Base-by-base conservation (phyloP, 106 monocot species). In the Gastrodia elata region DNA sequence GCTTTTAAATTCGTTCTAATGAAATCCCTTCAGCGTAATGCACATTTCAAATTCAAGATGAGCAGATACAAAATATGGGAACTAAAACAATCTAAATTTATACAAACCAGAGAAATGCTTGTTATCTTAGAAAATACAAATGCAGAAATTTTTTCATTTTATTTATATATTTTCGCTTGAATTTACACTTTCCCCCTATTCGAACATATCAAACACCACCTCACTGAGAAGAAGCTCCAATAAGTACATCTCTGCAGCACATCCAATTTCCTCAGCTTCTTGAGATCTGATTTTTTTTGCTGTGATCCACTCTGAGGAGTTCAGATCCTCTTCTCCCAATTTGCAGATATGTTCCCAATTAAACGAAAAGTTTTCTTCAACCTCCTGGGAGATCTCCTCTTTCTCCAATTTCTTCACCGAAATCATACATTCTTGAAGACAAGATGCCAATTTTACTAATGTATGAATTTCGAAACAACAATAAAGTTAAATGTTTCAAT, bases 221-320 rank as follows among this genome's bases (percentile, higher is more conserved):
- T 92, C 88, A 6, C 18, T 25, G 25, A 88, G 64, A 72, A 92
- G 86, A 24, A 68, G 35, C 20, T 82, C 82, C 32, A 89, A 73
- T 30, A 89, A 71, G 38, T 77, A 38, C 22, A 71, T 26, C 16
- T 65, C 84, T 14, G 86, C 35, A 8, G 26, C 68, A 22, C 39
- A 38, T 13, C 68, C 78, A 56, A 87, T 71, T 58, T 83, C 85
- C 46, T 71, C 68, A 2, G 37, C 44, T 15, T 75, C 72, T 57
- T 75, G 75, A 15, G 65, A 71, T 16, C 74, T 81, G 32, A 46
- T 30, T 1, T 32, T n/a, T 38, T 78, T 76, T 22, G 39, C 76
- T 2, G 46, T 26, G 13, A 77, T 22, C 88, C 86, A 78, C 22
- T 42, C 59, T 10, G 71, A 52, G 4, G 48, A 80, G 72, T 75